Evolutionary conservation across 768 basidiomycete genomes (phyloP).

Genomic region (Pulveroboletus frians): DNA sequence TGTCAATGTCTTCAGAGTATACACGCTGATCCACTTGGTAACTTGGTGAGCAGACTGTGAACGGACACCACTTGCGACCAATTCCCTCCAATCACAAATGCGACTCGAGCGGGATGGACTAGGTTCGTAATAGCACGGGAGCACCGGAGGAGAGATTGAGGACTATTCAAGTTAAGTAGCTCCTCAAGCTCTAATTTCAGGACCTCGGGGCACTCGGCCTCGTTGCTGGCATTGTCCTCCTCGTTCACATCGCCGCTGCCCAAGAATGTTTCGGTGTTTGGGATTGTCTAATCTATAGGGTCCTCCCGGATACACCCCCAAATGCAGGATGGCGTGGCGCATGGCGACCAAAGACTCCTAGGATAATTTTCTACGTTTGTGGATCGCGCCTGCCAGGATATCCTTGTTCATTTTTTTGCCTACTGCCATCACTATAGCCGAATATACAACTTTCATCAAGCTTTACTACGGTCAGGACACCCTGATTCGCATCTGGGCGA

Average conservation of each 20-base stretch:
- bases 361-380: no score
- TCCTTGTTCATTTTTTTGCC: neutral
- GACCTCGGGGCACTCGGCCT: conserved; percentile 8
- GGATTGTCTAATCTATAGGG: no score
- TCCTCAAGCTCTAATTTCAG: conserved; percentile 30
- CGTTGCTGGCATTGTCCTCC: conserved; percentile 9
- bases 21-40: conserved; percentile 60
- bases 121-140: conserved; percentile 4
- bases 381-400: neutral
- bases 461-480: neutral
- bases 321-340: neutral
- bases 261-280: conserved; percentile 9
- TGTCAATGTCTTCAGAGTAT: conserved; percentile 42
- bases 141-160: conserved; percentile 27
- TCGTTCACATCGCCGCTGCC: conserved; percentile 10
- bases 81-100: conserved; percentile 51
- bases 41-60: conserved; percentile 44
- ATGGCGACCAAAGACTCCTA: conserved; percentile 11
- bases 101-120: conserved; percentile 33
- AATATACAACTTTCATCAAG: neutral
- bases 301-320: no score
- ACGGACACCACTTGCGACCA: conserved; percentile 55
- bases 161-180: conserved; percentile 34
- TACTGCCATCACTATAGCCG: neutral
- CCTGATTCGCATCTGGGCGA: neutral